Conservation (phyloP, 805 yeast genomes). For the Pichia occidentalis region DNA sequence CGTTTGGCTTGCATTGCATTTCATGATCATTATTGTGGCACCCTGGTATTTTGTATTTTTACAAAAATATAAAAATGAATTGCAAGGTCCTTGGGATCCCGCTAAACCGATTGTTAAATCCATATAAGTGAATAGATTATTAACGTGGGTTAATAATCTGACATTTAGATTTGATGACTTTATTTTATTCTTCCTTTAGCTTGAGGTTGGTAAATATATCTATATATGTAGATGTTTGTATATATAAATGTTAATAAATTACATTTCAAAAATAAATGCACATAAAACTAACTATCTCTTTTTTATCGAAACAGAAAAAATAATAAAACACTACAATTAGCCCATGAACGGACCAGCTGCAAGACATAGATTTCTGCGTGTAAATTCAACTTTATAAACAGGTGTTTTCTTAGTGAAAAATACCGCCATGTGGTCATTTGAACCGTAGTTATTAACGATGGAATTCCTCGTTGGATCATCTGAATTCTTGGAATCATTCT, state of each 20-base stretch:
- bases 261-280: too few relatives aligned
- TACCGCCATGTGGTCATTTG: slow-evolving; percentile 78
- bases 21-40: slow-evolving; percentile 45
- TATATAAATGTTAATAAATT: too few relatives aligned
- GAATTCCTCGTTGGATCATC: neutral
- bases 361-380: slow-evolving; percentile 81
- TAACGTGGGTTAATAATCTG: too few relatives aligned
- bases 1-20: slow-evolving; percentile 46
- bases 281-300: too few relatives aligned
- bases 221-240: too few relatives aligned
- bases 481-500: slow-evolving; percentile 25
- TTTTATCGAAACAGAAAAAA: too few relatives aligned
- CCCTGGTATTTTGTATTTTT: slow-evolving; percentile 67
- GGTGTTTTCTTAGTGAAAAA: slow-evolving; percentile 93
- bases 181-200: too few relatives aligned
- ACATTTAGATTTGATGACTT: too few relatives aligned
- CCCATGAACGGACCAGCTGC: slow-evolving; percentile 85
- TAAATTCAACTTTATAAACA: slow-evolving; percentile 86
- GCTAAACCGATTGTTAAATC: slow-evolving; percentile 62
- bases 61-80: slow-evolving; percentile 75
- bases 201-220: too few relatives aligned
- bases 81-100: slow-evolving; percentile 92
- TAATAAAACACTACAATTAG: too few relatives aligned
- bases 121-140: too few relatives aligned
- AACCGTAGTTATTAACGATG: slow-evolving; percentile 58